Conservation (phyloP, 352 stramenopile species). For the Pythium dissimile region DNA sequence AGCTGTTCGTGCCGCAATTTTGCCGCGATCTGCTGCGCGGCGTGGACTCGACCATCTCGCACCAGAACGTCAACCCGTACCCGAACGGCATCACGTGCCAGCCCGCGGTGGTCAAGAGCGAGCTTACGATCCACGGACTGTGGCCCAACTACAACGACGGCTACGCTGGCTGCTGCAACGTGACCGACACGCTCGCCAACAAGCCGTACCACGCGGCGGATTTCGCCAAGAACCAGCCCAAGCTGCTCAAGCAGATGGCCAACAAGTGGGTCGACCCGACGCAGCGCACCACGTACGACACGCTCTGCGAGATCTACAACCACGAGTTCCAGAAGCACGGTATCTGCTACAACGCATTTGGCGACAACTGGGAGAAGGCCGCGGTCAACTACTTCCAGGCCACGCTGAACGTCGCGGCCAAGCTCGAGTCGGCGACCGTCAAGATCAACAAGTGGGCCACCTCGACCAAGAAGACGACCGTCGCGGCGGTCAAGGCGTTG, state of each 20-base stretch:
- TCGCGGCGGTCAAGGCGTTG: conserved; percentile 26
- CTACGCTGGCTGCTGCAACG: conserved; percentile 65
- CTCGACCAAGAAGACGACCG: background rate
- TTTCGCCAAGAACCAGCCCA: conserved; percentile 41
- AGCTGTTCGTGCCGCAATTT: conserved; percentile 69
- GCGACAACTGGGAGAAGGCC: conserved; percentile 36
- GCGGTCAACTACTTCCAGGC: conserved; percentile 59
- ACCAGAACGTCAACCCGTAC: conserved; percentile 62
- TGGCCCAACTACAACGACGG: conserved; percentile 74
- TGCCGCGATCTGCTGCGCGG: conserved; percentile 61
- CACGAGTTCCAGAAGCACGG: conserved; percentile 83
- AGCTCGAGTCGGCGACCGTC: conserved; percentile 24
- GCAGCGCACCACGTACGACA: conserved; percentile 39
- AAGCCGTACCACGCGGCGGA: conserved; percentile 39
- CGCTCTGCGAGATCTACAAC: conserved; percentile 68
- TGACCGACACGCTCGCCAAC: conserved; percentile 44
- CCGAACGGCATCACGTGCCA: conserved; percentile 48
- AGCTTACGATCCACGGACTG: conserved; percentile 70
- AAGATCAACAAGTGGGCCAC: conserved; percentile 49
- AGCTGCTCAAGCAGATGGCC: conserved; percentile 47
- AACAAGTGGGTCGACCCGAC: conserved; percentile 64
- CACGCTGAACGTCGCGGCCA: conserved; percentile 44
- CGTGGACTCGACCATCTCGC: conserved; percentile 60
- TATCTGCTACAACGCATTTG: conserved; percentile 56
- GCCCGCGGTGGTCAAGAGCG: no score